Conservation (phyloP, 805 yeast species). For the Wickerhamiella cacticola region DNA sequence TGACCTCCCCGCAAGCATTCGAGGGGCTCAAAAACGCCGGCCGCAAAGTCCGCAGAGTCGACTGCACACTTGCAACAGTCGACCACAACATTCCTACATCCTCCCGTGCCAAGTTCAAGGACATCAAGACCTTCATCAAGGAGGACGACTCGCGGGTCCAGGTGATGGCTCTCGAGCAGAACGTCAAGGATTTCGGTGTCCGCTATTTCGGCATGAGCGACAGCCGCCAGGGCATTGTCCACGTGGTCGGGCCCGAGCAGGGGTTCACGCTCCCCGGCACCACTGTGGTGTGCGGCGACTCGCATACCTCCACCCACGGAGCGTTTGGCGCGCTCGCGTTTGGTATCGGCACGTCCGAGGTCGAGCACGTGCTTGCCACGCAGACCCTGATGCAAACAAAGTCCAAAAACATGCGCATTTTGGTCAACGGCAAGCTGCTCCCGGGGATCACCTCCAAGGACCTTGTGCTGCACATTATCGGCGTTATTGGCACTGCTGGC, state of each 20-base stretch:
- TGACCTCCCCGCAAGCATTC: conserved; percentile 97
- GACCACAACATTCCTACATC: conserved; percentile 96
- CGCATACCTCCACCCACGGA: conserved; percentile 98
- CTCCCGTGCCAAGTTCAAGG: conserved; percentile 65
- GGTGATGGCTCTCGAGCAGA: conserved; percentile 82
- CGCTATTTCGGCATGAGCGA: conserved; percentile 93
- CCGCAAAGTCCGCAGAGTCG: conserved; percentile 77
- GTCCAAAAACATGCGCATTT: conserved; percentile 90
- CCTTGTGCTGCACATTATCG: conserved; percentile 84
- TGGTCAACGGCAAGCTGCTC: conserved; percentile 67
- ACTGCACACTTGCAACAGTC: conserved; percentile 88
- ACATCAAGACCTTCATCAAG: conserved; percentile 66
- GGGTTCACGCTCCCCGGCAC: conserved; percentile 98
- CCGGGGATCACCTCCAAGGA: conserved; percentile 96
- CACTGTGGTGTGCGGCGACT: conserved; percentile 98
- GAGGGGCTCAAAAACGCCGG: conserved; percentile 87
- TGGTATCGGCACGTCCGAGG: conserved; percentile 98
- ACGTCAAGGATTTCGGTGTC: conserved; percentile 79
- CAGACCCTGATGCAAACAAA: conserved; percentile 87
- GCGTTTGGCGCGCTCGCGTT: conserved; percentile 96
- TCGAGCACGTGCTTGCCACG: conserved; percentile 96
- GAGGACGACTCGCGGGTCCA: conserved; percentile 89
- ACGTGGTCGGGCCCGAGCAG: conserved; percentile 97
- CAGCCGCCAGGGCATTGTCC: conserved; percentile 94
- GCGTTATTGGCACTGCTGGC: conserved; percentile 97